Base-by-base conservation (phyloP, 768 basidiomycete genomes). In the Mycena vulgaris region DNA sequence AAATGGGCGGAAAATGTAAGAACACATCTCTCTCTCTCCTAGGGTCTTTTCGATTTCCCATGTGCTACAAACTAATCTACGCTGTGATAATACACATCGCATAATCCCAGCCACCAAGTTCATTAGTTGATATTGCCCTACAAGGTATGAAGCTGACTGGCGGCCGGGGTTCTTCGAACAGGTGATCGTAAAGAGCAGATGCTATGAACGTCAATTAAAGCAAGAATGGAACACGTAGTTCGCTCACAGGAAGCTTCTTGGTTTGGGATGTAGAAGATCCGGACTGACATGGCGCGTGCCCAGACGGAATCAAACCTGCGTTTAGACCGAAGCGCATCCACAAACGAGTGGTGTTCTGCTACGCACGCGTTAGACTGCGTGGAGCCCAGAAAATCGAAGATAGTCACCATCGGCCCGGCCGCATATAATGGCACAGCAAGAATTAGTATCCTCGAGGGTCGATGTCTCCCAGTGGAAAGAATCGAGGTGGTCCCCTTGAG, bases 61-160 rank as follows among this genome's bases (percentile, higher is more conserved):
- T 66, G 60, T 55, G 58, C 28, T 63, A 49, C 45, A 30, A 27
- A 63, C 66, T 72, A 57, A 60, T 63, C 68, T 77, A 81, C 59
- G 70, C 65, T 69, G 75, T 75, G 59, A 88, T 68, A 60, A 90
- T 82, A 75, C 86, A 88, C 65, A 91, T 74, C 23, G 86, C 89
- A 75, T 84, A 84, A 76, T 90, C 87, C 89, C 90, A 93, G 62
- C 85, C 78, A 65, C 88, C 82, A 31, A 67, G 71, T 2, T 75
- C 73, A 19, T 69, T 67, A 37, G 84, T 86, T 6, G 88, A 83
- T 51, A 93, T 86, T 51, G 74, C 75, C 39, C 84, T 80, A 73
- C 88, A 90, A 2, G 91, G 89, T 57, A 93, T 83, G 27, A 78
- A 75, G 14, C 88, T 90, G 14, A 83, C 77, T 11, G 88, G 82